Evolutionary conservation across 2,329 filamentous ascomycete species (phyloP), one percentile per base, ranked within the genome.

Genomic region (Ophiostoma himal-ulmi): DNA sequence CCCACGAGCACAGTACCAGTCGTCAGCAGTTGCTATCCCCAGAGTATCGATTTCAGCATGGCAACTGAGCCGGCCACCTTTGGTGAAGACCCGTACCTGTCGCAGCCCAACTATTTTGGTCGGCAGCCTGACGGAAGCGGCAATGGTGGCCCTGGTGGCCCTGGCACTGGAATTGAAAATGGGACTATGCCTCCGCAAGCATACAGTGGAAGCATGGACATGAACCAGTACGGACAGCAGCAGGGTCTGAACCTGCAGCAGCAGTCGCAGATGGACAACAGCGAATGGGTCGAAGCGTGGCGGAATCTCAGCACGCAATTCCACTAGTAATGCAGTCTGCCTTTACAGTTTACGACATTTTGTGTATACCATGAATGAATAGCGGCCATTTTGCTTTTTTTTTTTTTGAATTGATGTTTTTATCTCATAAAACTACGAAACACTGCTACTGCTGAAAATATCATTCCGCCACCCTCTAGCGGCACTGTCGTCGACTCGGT

Each of bases 381-480:
- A 57, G 52, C 52, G 52, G 52, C 3, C 3, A 26, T 22, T 11
- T 26, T 57, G 52, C 8, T 13, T 54, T 67, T 52, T 44, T 44
- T 2, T 13, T 54, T 67, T 3, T 67, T 67, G 11, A 11, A 26
- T 20, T 48, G 6, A 17, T 48, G 11, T 2, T 30, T 44, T 67
- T 34, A 22, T 17, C 48, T 44, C 8, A 34, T 44, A 17, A n/a
- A 14, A 48, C 6, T 20, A 48, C 2, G 4, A 48, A 48, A 20
- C 44, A 48, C 44, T 17, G 14, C 44, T 26, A 22, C n/a, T 41
- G 20, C 48, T 26, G 75, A 97, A 96, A n/a, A 96, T 89, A 65
- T 88, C 88, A 78, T 96, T 97, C 75, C 91, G 86, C 93, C 93
- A 97, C 0, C 91, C 91, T 6, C 30, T 8, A 17, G 7, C 62